phyloP scores from a whole-genome alignment of 495 filamentous ascomycete species.

The Lepidopterella palustris region DNA sequence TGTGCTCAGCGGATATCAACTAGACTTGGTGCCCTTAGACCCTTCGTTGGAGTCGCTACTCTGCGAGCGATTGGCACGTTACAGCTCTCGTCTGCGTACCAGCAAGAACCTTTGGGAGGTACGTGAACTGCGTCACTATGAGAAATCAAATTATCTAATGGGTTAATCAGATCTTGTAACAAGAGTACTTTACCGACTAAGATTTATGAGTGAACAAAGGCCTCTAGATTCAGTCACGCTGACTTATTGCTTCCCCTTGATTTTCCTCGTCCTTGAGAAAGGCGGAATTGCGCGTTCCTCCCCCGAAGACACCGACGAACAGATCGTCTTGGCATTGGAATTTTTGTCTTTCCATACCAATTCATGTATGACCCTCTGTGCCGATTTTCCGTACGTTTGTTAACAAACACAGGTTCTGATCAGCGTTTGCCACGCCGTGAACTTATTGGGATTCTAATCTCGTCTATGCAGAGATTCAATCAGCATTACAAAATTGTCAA shows the following conservation, averaged over 20 bases:
- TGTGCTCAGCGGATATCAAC: conserved; percentile 65
- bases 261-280: conserved; percentile 65
- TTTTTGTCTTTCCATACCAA: conserved; percentile 82
- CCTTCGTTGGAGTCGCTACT: conserved; percentile 82
- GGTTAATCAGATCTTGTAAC: conserved; percentile 61
- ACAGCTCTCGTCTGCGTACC: conserved; percentile 61
- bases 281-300: conserved; percentile 66
- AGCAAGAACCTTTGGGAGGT: conserved; percentile 67
- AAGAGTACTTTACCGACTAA: conserved; percentile 80
- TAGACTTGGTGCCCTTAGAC: conserved; percentile 67
- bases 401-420: conserved; percentile 46
- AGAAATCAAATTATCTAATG: background rate
- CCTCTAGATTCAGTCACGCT: conserved; percentile 82
- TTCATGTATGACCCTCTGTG: conserved; percentile 42
- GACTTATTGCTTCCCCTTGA: conserved; percentile 76
- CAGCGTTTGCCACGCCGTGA: conserved; percentile 66
- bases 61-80: conserved; percentile 68
- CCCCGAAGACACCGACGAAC: conserved; percentile 74
- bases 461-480: conserved; percentile 78
- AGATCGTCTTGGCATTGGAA: conserved; percentile 84
- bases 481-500: conserved; percentile 93
- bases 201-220: conserved; percentile 84
- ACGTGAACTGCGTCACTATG: background rate
- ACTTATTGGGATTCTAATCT: conserved; percentile 61
- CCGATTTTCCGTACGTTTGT: background rate